phyloP scores from a whole-genome alignment of 192 early-diverging fungal genomes.

The Linnemannia hyalina region DNA sequence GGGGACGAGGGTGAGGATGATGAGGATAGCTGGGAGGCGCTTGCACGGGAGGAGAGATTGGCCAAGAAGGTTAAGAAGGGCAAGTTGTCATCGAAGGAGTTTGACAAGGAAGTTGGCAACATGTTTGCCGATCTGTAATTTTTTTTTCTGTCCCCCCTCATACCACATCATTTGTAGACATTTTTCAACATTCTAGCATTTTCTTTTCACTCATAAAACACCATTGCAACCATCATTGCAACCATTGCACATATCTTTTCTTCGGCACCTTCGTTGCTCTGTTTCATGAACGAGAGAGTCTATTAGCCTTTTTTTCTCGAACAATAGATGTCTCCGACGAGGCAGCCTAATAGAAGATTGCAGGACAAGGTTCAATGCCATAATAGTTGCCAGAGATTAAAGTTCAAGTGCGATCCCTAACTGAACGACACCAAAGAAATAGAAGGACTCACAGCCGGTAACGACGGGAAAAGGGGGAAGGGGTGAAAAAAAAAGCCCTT shows the following conservation, averaged over 20 bases:
- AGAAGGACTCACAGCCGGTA: not conserved
- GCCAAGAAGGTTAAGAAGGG: conserved; percentile 74
- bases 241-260: too few relatives aligned
- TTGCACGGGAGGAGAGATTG: conserved; percentile 68
- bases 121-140: conserved; percentile 48
- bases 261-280: too few relatives aligned
- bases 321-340: not conserved
- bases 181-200: not conserved
- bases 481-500: not conserved
- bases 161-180: not conserved
- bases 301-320: not conserved
- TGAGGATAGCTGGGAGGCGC: conserved; percentile 74
- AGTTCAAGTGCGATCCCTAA: not conserved
- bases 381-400: not conserved
- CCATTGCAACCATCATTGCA: not conserved
- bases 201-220: not conserved
- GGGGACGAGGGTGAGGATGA: conserved; percentile 51
- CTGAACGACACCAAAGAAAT: not conserved
- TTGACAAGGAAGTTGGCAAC: conserved; percentile 60
- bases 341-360: not conserved
- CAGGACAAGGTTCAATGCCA: not conserved
- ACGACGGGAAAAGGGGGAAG: not conserved
- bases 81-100: conserved; percentile 58
- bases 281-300: too few relatives aligned
- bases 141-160: not conserved